Conservation (phyloP, 768 basidiomycete genomes). For the Clitopilus passeckerianus region DNA sequence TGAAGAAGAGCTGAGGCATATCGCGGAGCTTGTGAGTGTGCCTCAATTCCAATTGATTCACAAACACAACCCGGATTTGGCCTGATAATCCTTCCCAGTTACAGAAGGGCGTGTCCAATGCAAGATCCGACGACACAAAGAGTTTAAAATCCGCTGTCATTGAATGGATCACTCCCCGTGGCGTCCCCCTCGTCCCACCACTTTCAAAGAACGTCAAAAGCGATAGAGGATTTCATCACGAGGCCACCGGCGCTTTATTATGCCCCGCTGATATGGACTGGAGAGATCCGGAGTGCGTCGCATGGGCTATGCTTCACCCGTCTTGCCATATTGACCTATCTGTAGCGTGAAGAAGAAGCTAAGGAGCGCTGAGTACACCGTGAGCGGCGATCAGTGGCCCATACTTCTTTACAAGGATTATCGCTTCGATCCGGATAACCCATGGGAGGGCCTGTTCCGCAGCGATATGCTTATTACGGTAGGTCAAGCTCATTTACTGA, state of each 20-base stretch:
- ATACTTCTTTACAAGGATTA: constrained; percentile 14
- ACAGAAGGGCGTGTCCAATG: constrained; percentile 15
- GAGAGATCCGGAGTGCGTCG: constrained; percentile 6
- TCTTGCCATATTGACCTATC: not conserved
- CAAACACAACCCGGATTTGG: too few relatives aligned
- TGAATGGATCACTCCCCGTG: constrained; percentile 18
- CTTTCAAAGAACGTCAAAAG: constrained; percentile 6
- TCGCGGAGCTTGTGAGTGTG: not conserved
- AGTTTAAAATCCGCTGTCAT: constrained; percentile 14
- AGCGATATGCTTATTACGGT: constrained; percentile 12
- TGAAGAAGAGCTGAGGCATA: too few relatives aligned
- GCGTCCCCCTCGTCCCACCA: constrained; percentile 7
- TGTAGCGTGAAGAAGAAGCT: constrained; percentile 7
- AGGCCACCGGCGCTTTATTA: constrained; percentile 8
- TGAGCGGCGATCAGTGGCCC: constrained; percentile 19
- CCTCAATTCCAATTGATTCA: too few relatives aligned
- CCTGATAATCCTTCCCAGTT: constrained; percentile 9
- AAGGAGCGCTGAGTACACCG: constrained; percentile 8
- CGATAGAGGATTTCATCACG: constrained; percentile 9
- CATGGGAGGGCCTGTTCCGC: constrained; percentile 19
- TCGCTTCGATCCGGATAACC: constrained; percentile 16
- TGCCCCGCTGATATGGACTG: constrained; percentile 10
- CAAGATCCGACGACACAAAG: constrained; percentile 13
- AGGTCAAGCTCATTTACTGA: too few relatives aligned
- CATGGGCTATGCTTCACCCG: too few relatives aligned